These are phyloP conservation scores for Cryptococcus sp. DNA, from an alignment of 1,284 basidiomycete genomes.

Conservation along the genomic window DNA sequence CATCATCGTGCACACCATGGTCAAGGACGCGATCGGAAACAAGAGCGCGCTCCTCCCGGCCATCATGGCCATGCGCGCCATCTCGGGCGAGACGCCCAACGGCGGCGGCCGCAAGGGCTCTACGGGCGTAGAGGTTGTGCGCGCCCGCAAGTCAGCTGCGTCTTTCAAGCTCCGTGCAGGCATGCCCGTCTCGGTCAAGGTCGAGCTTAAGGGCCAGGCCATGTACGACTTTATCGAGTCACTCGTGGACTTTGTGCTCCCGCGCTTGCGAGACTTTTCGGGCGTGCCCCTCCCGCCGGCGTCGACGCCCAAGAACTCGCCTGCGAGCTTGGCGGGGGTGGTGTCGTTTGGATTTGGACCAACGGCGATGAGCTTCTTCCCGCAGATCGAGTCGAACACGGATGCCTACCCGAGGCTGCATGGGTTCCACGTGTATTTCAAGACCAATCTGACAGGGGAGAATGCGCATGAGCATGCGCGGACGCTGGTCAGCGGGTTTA, in stretches of 20 bases:
- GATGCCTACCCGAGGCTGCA: conserved; percentile 78
- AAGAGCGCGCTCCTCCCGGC: conserved; percentile 75
- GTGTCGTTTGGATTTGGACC: conserved; percentile 84
- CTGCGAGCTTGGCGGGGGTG: conserved; percentile 77
- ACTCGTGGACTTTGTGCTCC: conserved; percentile 90
- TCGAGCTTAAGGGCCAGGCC: conserved; percentile 79
- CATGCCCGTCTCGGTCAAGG: conserved; percentile 81
- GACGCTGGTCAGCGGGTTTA: conserved; percentile 79
- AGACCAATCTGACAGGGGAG: conserved; percentile 76
- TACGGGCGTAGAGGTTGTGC: conserved; percentile 75
- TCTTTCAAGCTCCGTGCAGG: conserved; percentile 80
- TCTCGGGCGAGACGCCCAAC: conserved; percentile 74
- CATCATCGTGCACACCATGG: conserved; percentile 79
- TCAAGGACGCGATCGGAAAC: conserved; percentile 72
- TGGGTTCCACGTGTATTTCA: conserved; percentile 88
- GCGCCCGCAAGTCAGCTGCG: conserved; percentile 73
- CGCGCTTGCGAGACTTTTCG: conserved; percentile 83
- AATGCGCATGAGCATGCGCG: conserved; percentile 83
- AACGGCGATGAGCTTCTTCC: conserved; percentile 84
- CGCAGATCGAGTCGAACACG: conserved; percentile 87
- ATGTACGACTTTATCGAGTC: conserved; percentile 93
- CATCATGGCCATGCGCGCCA: conserved; percentile 80
- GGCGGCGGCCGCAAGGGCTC: conserved; percentile 66
- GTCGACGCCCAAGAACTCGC: conserved; percentile 55
- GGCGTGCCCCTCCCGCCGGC: conserved; percentile 74